These are phyloP conservation scores for Prunus mume DNA, from an alignment of 306 rosid genomes.

Conservation along the genomic window DNA sequence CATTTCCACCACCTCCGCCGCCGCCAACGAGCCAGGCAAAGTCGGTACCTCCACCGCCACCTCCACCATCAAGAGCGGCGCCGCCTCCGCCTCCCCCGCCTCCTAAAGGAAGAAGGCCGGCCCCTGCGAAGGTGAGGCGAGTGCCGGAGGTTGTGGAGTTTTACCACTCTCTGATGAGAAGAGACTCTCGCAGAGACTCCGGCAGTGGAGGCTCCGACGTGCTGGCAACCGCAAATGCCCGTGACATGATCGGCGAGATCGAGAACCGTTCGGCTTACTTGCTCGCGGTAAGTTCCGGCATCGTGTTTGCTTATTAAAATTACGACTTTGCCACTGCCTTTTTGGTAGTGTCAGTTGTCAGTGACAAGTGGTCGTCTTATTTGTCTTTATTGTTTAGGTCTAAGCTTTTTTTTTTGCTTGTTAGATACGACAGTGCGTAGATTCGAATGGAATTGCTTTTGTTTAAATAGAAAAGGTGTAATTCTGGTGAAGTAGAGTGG, in stretches of 20 bases:
- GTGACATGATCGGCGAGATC: slow-evolving; percentile 99
- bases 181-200: slow-evolving; percentile 73
- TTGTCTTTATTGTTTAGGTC: slow-evolving; percentile 26
- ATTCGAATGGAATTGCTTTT: slow-evolving; percentile 31
- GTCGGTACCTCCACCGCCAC: slow-evolving; percentile 20
- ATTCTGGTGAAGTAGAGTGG: slow-evolving; percentile 31
- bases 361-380: slow-evolving; percentile 33
- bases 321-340: slow-evolving; percentile 45
- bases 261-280: slow-evolving; percentile 94
- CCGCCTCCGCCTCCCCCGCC: slow-evolving; percentile 86
- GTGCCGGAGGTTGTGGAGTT: slow-evolving; percentile 97
- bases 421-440: slow-evolving; percentile 46
- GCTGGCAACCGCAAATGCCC: slow-evolving; percentile 65
- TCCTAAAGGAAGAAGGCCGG: slow-evolving; percentile 41
- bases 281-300: slow-evolving; percentile 70
- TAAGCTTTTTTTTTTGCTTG: slow-evolving; percentile 19
- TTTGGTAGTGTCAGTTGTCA: slow-evolving; percentile 43
- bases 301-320: slow-evolving; percentile 23
- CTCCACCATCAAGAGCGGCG: slow-evolving; percentile 18
- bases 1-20: slow-evolving; percentile 46
- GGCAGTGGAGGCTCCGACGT: slow-evolving; percentile 40
- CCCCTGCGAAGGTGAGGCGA: slow-evolving; percentile 67
- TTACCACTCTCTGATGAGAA: slow-evolving; percentile 90
- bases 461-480: slow-evolving; percentile 14
- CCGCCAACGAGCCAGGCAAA: slow-evolving; percentile 11